phyloP scores from a whole-genome alignment of 2,329 filamentous ascomycete genomes.

The Talaromyces verruculosus region DNA sequence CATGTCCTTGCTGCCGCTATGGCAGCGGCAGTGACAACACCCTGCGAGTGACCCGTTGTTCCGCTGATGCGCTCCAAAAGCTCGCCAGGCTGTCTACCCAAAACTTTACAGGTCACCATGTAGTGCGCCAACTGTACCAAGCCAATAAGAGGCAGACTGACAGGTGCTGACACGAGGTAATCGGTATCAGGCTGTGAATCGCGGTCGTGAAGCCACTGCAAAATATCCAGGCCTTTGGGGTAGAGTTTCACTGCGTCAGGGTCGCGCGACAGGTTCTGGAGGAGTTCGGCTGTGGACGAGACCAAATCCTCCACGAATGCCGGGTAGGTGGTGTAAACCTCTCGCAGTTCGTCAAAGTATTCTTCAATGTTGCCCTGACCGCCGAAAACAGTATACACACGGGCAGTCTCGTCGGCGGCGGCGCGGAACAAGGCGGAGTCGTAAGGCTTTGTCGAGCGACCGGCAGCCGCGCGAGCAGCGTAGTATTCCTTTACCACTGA shows the following conservation, averaged over 20 bases:
- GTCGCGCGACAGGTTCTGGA: conserved; percentile 81
- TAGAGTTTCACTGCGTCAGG: conserved; percentile 91
- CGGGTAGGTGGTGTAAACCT: conserved; percentile 87
- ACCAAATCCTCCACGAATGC: conserved; percentile 87
- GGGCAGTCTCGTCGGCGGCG: conserved; percentile 77
- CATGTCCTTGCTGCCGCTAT: conserved; percentile 89
- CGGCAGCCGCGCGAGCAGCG: conserved; percentile 76
- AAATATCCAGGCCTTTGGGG: conserved; percentile 91
- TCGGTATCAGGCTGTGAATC: conserved; percentile 91
- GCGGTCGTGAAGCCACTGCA: conserved; percentile 85
- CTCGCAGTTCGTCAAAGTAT: conserved; percentile 95
- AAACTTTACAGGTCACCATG: conserved; percentile 85
- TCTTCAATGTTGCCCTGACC: conserved; percentile 99
- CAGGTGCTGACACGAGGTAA: conserved; percentile 89
- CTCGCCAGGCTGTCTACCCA: conserved; percentile 86
- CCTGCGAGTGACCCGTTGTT: conserved; percentile 94
- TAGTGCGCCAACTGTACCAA: conserved; percentile 96
- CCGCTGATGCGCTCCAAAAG: conserved; percentile 81
- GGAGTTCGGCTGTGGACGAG: conserved; percentile 74
- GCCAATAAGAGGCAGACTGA: conserved; percentile 94
- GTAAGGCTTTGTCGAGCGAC: conserved; percentile 84
- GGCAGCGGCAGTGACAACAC: conserved; percentile 87
- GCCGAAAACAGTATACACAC: conserved; percentile 91
- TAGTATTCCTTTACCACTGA: conserved; percentile 90
- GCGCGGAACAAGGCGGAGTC: conserved; percentile 91